A percentile compares a stretch with the other conserved stretches of the same genome.
Conservation (phyloP, 306 rosid species). For the Vigna trinervia region DNA sequence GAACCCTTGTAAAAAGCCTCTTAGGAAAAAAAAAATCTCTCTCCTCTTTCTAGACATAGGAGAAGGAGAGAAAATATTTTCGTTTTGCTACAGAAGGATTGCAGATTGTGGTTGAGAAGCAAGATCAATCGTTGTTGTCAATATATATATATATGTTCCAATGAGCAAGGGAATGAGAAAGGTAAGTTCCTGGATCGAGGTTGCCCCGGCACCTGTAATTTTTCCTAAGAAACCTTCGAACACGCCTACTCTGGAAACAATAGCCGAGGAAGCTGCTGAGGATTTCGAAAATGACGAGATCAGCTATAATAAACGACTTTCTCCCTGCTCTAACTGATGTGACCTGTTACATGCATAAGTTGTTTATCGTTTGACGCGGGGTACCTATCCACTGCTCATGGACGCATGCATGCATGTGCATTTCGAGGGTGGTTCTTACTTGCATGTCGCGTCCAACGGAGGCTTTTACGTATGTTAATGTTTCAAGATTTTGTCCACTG, state of each 20-base stretch:
- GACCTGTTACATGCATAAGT: neutral
- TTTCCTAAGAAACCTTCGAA: slow-evolving; percentile 59
- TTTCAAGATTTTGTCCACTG: slow-evolving; percentile 5
- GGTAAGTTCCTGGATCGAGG: slow-evolving; percentile 58
- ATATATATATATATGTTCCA: neutral
- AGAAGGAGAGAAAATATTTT: slow-evolving; percentile 42
- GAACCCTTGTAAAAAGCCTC: neutral
- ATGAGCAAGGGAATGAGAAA: slow-evolving; percentile 55
- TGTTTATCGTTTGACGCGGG: slow-evolving; percentile 10
- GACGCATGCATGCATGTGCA: neutral
- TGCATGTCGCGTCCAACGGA: neutral
- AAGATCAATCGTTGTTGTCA: neutral
- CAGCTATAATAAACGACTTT: slow-evolving; percentile 9
- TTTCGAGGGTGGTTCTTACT: neutral
- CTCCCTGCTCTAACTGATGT: neutral
- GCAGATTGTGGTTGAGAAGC: neutral
- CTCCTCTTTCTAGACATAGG: slow-evolving; percentile 52
- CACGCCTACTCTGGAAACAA: slow-evolving; percentile 63
- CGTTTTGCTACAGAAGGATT: neutral
- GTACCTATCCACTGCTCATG: neutral
- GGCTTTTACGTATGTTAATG: neutral
- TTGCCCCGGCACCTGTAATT: slow-evolving; percentile 58
- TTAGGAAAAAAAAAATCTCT: slow-evolving; percentile 19
- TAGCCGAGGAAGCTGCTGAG: slow-evolving; percentile 50
- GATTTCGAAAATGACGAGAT: slow-evolving; percentile 44